phyloP scores from a whole-genome alignment of 768 basidiomycete genomes.

The Suillus hirtellus region DNA sequence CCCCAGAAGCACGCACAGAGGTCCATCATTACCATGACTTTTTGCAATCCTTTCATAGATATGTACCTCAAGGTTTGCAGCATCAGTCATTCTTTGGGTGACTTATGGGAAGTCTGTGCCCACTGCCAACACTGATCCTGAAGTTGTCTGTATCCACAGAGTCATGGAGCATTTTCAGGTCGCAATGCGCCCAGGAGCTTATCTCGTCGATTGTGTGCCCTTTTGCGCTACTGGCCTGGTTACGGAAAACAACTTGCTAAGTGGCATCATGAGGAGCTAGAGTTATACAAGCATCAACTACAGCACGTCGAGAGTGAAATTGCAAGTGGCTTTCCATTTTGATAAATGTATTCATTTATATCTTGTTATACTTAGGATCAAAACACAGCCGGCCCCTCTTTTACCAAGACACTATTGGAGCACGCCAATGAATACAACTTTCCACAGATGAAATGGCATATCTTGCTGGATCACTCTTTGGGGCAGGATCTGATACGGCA shows the following conservation, averaged over 20 bases:
- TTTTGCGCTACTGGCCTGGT: constrained; percentile 2
- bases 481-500: constrained; percentile 1
- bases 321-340: not conserved
- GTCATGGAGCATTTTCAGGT: not conserved
- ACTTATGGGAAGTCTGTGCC: not conserved
- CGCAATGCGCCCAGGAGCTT: not conserved
- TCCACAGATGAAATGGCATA: not conserved
- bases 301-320: not conserved
- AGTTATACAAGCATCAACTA: not conserved
- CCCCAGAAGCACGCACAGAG: constrained; percentile 21
- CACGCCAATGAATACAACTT: not conserved
- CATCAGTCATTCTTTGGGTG: not conserved
- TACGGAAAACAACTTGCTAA: not conserved
- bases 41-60: not conserved
- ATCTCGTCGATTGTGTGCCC: not conserved
- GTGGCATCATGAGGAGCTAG: not conserved
- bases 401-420: not conserved
- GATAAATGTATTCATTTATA: not conserved
- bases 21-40: not conserved
- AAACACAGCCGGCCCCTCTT: not conserved
- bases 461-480: not conserved
- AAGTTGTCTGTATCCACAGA: not conserved
- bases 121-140: not conserved
- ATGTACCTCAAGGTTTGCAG: not conserved
- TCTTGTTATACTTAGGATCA: not conserved